Conservation (phyloP, 2,329 filamentous ascomycete species). For the Fusarium camptoceras region DNA sequence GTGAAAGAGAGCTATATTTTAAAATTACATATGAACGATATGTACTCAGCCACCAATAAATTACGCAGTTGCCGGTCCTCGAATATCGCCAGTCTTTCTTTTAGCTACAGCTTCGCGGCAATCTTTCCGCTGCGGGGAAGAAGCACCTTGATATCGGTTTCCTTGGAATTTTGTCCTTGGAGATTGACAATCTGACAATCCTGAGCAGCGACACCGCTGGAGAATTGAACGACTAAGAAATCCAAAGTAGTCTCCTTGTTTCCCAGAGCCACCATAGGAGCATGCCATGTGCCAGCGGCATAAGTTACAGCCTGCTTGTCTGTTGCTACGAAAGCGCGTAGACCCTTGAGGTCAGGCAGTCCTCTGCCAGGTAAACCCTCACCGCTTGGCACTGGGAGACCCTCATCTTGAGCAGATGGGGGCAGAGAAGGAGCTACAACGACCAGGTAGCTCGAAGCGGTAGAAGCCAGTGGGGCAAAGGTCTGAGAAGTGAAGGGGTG, state of each 20-base stretch:
- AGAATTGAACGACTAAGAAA: constrained; percentile 91
- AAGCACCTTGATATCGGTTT: constrained; percentile 55
- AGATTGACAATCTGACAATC: constrained; percentile 85
- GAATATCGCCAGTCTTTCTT: constrained; percentile 24
- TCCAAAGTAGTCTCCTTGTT: constrained; percentile 69
- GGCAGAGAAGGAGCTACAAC: constrained; percentile 85
- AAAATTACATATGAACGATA: constrained; percentile 14
- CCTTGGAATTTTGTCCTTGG: constrained; percentile 50
- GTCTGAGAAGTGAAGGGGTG: constrained; percentile 96
- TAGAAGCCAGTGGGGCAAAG: constrained; percentile 79
- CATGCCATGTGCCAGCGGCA: constrained; percentile 91
- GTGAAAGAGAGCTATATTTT: constrained; percentile 10
- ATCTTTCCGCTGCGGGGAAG: constrained; percentile 28
- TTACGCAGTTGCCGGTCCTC: constrained; percentile 28
- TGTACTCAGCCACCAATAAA: constrained; percentile 30
- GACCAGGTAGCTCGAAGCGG: constrained; percentile 75
- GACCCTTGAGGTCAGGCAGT: constrained; percentile 75
- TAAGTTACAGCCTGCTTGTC: constrained; percentile 91
- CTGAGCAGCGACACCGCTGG: constrained; percentile 82
- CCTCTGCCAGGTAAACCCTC: constrained; percentile 67
- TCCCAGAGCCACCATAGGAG: constrained; percentile 92
- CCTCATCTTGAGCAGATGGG: constrained; percentile 47
- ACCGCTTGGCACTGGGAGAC: constrained; percentile 46
- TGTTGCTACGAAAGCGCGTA: constrained; percentile 83
- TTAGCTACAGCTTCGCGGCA: constrained; percentile 24